Percentiles rank a stretch among this genome's conserved stretches.
Evolutionary conservation across 1,139 yeast species (phyloP).

Genomic region (Wickerhamiella infanticola): DNA sequence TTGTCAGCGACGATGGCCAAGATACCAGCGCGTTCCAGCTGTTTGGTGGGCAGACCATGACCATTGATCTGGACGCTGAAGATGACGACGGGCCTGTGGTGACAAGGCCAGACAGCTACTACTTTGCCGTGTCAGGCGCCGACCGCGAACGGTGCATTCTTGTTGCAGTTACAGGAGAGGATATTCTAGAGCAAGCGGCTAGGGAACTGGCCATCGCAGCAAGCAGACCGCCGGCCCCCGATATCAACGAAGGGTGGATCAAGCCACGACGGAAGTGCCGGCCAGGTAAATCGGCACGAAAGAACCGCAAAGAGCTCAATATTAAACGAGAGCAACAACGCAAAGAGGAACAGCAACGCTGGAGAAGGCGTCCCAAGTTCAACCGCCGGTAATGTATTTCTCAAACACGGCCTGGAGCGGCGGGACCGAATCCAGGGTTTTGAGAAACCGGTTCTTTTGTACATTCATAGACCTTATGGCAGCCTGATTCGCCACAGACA

Average conservation of each 20-base stretch:
- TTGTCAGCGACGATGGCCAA: constrained; percentile 1
- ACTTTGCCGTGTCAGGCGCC: constrained; percentile 7
- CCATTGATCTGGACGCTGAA: constrained; percentile 8
- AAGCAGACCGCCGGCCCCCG: constrained; percentile 17
- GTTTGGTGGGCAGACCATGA: constrained; percentile 12
- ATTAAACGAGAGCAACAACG: constrained; percentile 5
- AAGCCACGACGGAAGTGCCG: constrained; percentile 15
- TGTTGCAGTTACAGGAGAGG: constrained; percentile 17
- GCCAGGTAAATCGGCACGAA: constrained; percentile 23
- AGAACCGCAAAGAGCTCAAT: constrained; percentile 8
- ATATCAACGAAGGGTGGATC: constrained; percentile 15
- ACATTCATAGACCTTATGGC: constrained; percentile 4
- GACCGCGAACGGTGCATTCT: constrained; percentile 6
- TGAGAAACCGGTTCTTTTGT: not conserved
- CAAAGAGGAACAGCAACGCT: constrained; percentile 4
- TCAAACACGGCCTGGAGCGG: constrained; percentile 6
- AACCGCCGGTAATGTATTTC: constrained; percentile 4
- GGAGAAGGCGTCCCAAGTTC: not conserved
- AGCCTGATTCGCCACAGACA: constrained; percentile 13
- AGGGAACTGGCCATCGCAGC: constrained; percentile 14
- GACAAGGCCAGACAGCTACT: constrained; percentile 17
- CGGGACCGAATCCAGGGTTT: constrained; percentile 5
- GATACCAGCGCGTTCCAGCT: constrained; percentile 12
- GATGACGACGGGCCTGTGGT: constrained; percentile 8
- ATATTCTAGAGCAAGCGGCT: constrained; percentile 10